A percentile compares a stretch with the other conserved stretches of the same genome.
Conservation (phyloP, 2,329 filamentous ascomycete species). For the Ambrosiella beaveri region DNA sequence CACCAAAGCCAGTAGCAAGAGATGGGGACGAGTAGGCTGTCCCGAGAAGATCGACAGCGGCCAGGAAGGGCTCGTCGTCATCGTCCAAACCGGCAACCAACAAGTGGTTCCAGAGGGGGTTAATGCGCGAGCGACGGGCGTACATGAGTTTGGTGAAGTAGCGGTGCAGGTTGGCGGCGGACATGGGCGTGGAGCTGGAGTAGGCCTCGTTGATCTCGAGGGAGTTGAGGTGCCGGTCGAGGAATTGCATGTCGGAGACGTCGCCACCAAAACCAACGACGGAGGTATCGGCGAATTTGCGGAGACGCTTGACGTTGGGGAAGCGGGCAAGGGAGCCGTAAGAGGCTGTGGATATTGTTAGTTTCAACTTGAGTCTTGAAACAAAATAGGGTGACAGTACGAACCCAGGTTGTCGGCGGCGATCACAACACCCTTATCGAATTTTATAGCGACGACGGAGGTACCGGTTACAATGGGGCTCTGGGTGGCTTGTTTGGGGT, state of each 20-base stretch:
- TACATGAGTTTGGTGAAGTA: constrained; percentile 95
- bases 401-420: constrained; percentile 90
- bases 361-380: neutral
- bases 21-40: constrained; percentile 80
- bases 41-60: constrained; percentile 77
- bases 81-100: constrained; percentile 80
- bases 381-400: constrained; percentile 7
- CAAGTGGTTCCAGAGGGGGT: constrained; percentile 93
- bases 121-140: constrained; percentile 83
- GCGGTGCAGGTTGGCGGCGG: constrained; percentile 87
- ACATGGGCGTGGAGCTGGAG: constrained; percentile 38
- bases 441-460: constrained; percentile 88
- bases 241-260: constrained; percentile 97
- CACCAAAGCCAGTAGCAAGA: constrained; percentile 83
- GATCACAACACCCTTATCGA: constrained; percentile 89
- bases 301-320: constrained; percentile 89
- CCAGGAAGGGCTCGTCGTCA: constrained; percentile 68
- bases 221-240: constrained; percentile 76
- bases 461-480: constrained; percentile 90
- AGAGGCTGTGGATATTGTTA: constrained; percentile 45
- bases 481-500: constrained; percentile 74
- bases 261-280: constrained; percentile 92
- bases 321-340: constrained; percentile 96
- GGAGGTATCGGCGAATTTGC: constrained; percentile 66
- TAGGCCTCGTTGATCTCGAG: constrained; percentile 86